These are phyloP conservation scores for Sclerotinia nivalis DNA, from an alignment of 2,329 filamentous ascomycete genomes.

Conservation along the genomic window DNA sequence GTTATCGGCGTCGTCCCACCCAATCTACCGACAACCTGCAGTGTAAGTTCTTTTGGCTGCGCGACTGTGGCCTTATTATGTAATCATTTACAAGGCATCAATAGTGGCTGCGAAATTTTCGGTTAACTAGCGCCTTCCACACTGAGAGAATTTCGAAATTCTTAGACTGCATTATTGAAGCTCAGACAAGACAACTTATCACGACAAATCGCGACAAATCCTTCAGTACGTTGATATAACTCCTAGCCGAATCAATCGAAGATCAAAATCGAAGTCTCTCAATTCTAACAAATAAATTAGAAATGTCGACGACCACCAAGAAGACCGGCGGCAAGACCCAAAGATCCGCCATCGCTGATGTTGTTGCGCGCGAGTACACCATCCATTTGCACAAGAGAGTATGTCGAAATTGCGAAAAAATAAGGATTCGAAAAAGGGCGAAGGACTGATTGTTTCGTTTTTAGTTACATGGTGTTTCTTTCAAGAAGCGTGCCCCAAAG, in stretches of 20 bases:
- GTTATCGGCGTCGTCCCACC: constrained; percentile 21
- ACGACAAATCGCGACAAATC: constrained; percentile 35
- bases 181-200: constrained; percentile 31
- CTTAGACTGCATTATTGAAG: constrained; percentile 10
- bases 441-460: constrained; percentile 51
- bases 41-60: neutral
- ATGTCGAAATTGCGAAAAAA: constrained; percentile 51
- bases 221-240: constrained; percentile 32
- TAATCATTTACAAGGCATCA: constrained; percentile 4
- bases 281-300: constrained; percentile 33
- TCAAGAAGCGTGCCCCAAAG: constrained; percentile 99
- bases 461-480: constrained; percentile 92
- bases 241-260: constrained; percentile 19
- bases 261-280: neutral
- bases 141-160: constrained; percentile 30
- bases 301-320: constrained; percentile 68
- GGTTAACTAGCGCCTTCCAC: constrained; percentile 24
- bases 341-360: constrained; percentile 97
- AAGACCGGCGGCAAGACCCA: constrained; percentile 68
- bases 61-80: neutral
- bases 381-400: constrained; percentile 99
- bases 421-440: constrained; percentile 19
- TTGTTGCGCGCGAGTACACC: constrained; percentile 99
- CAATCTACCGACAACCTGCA: constrained; percentile 1
- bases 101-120: constrained; percentile 15